Evolutionary conservation across 192 early-diverging fungal genomes (phyloP), one percentile per base, ranked within the genome.

Genomic region (Backusella westeae): DNA sequence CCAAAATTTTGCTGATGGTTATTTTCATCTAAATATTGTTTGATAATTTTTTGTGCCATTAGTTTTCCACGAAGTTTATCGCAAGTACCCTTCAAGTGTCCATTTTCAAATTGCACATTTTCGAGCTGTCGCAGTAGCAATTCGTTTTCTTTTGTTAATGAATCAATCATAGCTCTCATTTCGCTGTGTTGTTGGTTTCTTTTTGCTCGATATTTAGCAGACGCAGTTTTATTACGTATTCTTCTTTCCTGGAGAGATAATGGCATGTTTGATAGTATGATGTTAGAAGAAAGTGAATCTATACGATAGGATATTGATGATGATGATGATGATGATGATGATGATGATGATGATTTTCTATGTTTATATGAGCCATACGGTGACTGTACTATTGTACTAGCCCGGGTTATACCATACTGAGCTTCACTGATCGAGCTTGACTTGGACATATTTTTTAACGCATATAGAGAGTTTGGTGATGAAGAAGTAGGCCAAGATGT

Each of bases 201-300:
- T 56, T 89, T 89, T 23, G 86, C 86, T n/a, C 88, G 73, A 73
- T 89, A 89, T 66, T 87, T 87, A 4, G 88, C 88, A 0, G 88
- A 89, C 8, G 88, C 88, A 19, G 87, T 81, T 63, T 89, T 89
- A 78, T 89, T 89, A 32, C 88, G 81, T 19, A 85, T 82, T 6
- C 88, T 82, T 32, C 86, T 63, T 73, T 89, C 88, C 17, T 78
- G 77, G n/a, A 86, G 69, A 12, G 88, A 83, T 3, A 89, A 67
- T 10, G 87, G 80, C 14, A 76, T 52, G 23, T 35, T 56, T 29
- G 36, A 38, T 67, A 68, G 67, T n/a, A 32, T 36, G 10, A 12
- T 29, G 2, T 42, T 23, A 9, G 10, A 35, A 15, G 46, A 32
- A 19, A 23, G 65, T 14, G 12, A 34, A 36, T 29, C 21, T 36